Percentiles rank a stretch among this genome's conserved stretches.
phyloP scores from a whole-genome alignment of 2,329 filamentous ascomycete species.

The Juglanconis sp. region DNA sequence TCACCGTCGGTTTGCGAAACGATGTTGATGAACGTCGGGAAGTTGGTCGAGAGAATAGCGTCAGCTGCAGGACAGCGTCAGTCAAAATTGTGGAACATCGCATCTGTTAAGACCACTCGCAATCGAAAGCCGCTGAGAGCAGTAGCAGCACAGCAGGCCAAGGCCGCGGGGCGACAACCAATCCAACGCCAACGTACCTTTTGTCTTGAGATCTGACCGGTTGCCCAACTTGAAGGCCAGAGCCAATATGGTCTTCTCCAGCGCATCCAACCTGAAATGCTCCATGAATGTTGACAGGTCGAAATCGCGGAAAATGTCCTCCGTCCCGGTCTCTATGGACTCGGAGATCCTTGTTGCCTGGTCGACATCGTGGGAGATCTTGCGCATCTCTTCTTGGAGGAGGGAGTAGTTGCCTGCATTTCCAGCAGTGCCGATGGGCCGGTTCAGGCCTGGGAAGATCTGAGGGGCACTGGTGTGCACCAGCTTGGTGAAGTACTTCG shows the following conservation, averaged over 20 bases:
- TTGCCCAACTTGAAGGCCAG: slow-evolving; percentile 83
- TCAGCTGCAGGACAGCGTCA: slow-evolving; percentile 58
- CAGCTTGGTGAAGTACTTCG: slow-evolving; percentile 91
- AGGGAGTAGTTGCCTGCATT: slow-evolving; percentile 78
- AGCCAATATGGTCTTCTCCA: slow-evolving; percentile 83
- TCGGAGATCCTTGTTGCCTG: slow-evolving; percentile 91
- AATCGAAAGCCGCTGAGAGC: background rate
- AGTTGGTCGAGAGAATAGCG: slow-evolving; percentile 80
- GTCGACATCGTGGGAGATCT: slow-evolving; percentile 74
- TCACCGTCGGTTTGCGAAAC: slow-evolving; percentile 64
- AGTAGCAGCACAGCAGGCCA: background rate
- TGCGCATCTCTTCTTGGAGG: slow-evolving; percentile 78
- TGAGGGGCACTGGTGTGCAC: slow-evolving; percentile 86
- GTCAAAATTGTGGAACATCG: background rate
- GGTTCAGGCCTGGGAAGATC: slow-evolving; percentile 79
- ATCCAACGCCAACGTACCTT: slow-evolving; percentile 59
- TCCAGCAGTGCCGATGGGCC: slow-evolving; percentile 57
- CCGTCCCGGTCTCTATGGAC: slow-evolving; percentile 83
- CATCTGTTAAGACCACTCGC: background rate
- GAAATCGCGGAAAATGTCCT: slow-evolving; percentile 93
- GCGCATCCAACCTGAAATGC: slow-evolving; percentile 87
- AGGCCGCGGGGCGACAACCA: background rate
- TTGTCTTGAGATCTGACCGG: slow-evolving; percentile 78
- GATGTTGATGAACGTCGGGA: slow-evolving; percentile 72
- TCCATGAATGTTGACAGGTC: slow-evolving; percentile 94